phyloP scores from a whole-genome alignment of 768 basidiomycete genomes.

The Phylloporus arenicola region DNA sequence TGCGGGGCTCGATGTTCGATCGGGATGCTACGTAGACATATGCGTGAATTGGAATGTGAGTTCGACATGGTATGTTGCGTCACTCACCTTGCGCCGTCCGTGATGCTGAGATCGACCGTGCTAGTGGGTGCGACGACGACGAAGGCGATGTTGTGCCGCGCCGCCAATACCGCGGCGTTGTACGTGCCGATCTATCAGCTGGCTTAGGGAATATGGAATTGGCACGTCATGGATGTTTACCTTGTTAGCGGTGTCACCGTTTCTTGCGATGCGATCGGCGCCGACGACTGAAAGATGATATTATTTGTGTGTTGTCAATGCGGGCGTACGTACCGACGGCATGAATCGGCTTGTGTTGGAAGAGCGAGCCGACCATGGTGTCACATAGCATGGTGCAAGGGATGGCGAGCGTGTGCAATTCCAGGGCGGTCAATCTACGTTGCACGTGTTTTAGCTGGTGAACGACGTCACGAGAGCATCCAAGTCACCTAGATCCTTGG shows the following conservation, averaged over 20 bases:
- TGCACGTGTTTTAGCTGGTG: not conserved
- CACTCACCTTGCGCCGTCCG: conserved; percentile 57
- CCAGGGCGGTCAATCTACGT: conserved; percentile 78
- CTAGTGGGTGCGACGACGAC: conserved; percentile 91
- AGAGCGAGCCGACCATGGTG: conserved; percentile 93
- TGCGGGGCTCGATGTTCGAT: conserved; percentile 88
- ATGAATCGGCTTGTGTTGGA: conserved; percentile 81
- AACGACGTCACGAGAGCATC: not conserved
- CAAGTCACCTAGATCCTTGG: conserved; percentile 71
- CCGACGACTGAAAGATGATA: conserved; percentile 55
- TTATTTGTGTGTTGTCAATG: not conserved
- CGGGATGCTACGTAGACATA: conserved; percentile 51
- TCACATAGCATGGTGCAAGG: conserved; percentile 95
- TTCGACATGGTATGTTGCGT: not conserved
- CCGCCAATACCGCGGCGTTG: conserved; percentile 90
- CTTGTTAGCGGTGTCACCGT: conserved; percentile 98
- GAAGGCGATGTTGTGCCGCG: conserved; percentile 83
- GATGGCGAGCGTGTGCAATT: conserved; percentile 77
- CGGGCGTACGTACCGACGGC: conserved; percentile 53
- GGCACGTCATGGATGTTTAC: conserved; percentile 22
- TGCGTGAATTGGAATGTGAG: too few species aligned
- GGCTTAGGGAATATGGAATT: not conserved
- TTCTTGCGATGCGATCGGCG: conserved; percentile 82
- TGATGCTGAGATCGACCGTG: conserved; percentile 80
- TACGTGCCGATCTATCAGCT: conserved; percentile 75